Evolutionary conservation across 768 basidiomycete species (phyloP).

Genomic region (Lactarius sanguifluus): DNA sequence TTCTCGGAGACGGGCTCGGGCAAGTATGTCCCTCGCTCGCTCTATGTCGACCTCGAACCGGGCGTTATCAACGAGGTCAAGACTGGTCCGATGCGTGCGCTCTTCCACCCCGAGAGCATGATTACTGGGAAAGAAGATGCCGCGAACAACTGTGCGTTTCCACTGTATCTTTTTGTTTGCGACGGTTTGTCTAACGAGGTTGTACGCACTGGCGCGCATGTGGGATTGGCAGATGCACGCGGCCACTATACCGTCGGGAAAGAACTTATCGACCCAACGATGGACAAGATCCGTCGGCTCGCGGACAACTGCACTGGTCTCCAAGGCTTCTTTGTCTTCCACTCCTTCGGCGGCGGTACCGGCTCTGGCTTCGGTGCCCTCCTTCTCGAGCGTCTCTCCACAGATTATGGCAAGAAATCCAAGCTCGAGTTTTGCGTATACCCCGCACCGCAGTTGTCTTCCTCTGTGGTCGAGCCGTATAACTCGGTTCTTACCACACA

Average conservation of each 20-base stretch:
- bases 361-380: constrained; percentile 98
- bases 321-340: constrained; percentile 99
- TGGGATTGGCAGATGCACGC: constrained; percentile 70
- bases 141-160: constrained; percentile 89
- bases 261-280: constrained; percentile 93
- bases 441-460: constrained; percentile 89
- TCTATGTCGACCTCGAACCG: constrained; percentile 95
- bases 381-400: constrained; percentile 91
- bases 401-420: constrained; percentile 98
- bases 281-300: constrained; percentile 93
- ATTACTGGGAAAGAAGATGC: constrained; percentile 99
- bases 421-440: constrained; percentile 98
- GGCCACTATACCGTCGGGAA: constrained; percentile 99
- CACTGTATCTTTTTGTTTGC: constrained; percentile 11
- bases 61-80: constrained; percentile 96
- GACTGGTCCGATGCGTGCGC: constrained; percentile 84
- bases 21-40: constrained; percentile 94
- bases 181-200: constrained; percentile 14
- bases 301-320: constrained; percentile 96
- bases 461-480: constrained; percentile 97
- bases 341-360: constrained; percentile 99
- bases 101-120: constrained; percentile 98
- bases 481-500: constrained; percentile 97
- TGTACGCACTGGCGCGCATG: constrained; percentile 16
- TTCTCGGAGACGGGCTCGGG: constrained; percentile 94